Base-by-base conservation (phyloP, 345 rosid genomes). In the Salix arbutifolia region DNA sequence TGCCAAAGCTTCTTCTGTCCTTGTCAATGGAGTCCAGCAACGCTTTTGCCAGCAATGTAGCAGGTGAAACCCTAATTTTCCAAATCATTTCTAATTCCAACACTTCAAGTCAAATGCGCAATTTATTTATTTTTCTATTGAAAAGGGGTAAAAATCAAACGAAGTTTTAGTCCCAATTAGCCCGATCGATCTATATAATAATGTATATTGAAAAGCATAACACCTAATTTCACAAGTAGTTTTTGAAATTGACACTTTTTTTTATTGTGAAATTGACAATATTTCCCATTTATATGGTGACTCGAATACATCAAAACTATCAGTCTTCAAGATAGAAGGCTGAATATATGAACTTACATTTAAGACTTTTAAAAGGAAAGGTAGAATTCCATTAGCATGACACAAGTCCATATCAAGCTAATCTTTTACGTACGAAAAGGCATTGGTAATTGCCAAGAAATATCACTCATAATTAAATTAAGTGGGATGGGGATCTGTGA, bases 41-140 rank as follows among this genome's bases (percentile, higher is more conserved):
- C 96, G 99, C 73, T 96, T 96, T 77, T 96, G 99, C 86, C 99
- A 96, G 83, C 99, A 93, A 92, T 96, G 99, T 81, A 96, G 99
- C 98, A 93, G 94, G 99, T 87, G 65, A 30, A 85, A 81, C 90
- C 90, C 88, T 83, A 82, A 82, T 75, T 74, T 73, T 16, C 2
- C 28, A 33, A 12, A 11, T 30, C 17, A 52, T 30, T 53, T 50
- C 21, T 28, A 18, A 25, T 67, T 30, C 31, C 52, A 19, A 4
- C 56, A 40, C n/a, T 40, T 69, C 72, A 48, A 42, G 31, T 60
- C 14, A 52, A 16, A 13, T 6, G 12, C 5, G 16, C 53, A 48
- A 16, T 13, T 48, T 48, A 48, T 18, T 56, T 56, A n/a, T 53
- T 56, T 23, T n/a, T n/a, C 62, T 11, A n/a, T 9, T 11, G 13